A percentile compares a stretch with the other conserved stretches of the same genome.
These are phyloP conservation scores for Fraxinus angustifolia DNA, from an alignment of 305 asterid genomes.

Conservation along the genomic window DNA sequence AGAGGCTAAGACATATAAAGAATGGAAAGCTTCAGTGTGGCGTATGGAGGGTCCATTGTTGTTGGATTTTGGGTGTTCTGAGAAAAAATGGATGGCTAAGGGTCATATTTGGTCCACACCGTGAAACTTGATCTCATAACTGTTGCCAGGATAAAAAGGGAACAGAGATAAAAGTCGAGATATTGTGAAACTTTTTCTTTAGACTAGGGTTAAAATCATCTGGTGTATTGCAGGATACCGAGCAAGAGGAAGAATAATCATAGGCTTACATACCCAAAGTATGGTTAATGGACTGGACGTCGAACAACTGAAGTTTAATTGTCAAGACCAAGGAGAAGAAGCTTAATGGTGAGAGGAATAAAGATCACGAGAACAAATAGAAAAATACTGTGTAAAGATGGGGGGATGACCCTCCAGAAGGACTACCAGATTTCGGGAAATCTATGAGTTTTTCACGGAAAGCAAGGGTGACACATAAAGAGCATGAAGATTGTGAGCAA, in stretches of 20 bases:
- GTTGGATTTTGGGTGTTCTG: background rate
- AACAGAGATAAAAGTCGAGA: background rate
- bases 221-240: background rate
- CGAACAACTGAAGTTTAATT: background rate
- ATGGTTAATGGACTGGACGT: background rate
- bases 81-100: background rate
- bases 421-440: background rate
- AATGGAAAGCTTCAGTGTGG: background rate
- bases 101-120: background rate
- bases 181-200: background rate
- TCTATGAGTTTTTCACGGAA: background rate
- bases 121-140: background rate
- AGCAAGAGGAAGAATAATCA: background rate
- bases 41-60: background rate
- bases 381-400: background rate
- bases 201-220: background rate
- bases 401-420: background rate
- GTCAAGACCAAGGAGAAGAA: background rate
- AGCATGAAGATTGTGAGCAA: background rate
- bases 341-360: background rate
- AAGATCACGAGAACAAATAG: background rate
- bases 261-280: background rate
- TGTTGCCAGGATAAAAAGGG: background rate
- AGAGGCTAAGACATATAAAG: background rate
- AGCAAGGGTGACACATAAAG: background rate